Evolutionary conservation across 441 rosid species (phyloP), one percentile per base, ranked within the genome.

Genomic region (Gossypium laxum): DNA sequence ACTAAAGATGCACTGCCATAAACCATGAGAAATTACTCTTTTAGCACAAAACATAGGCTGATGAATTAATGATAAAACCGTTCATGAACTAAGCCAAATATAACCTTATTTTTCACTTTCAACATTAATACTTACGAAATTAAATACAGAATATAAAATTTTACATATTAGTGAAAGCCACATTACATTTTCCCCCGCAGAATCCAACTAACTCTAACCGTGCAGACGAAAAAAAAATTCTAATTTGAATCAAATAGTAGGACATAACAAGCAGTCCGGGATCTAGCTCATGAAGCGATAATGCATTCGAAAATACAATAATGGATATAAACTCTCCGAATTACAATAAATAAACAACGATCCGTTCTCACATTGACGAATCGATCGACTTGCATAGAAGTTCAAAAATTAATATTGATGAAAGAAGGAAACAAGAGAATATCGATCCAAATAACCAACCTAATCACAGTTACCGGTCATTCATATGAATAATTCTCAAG

Each of bases 301-400:
- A 52, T 22, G 45, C 59, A 55, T 62, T 28, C 54, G 18, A 10
- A 41, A 5, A 12, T 14, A 48, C 6, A 52, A 32, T 11, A 48
- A 45, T 34, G 43, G 43, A 56, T 67, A 21, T 17, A 65, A 57
- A 6, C 28, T 57, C 15, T 24, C 38, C 51, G 61, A 64, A 73
- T 38, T 17, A 64, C 21, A 21, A 0, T 1, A 32, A 67, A 7
- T 55, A 47, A 19, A 47, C 41, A 15, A 38, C n/a, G 47, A 79
- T 79, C 68, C 74, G 19, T 32, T 48, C 75, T 38, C 28, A 11
- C 73, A 43, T 67, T 7, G 65, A 72, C 22, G 6, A 28, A 74
- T 30, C 68, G 67, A 76, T 52, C 65, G 47, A 80, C 67, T 43
- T 21, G 74, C 57, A 75, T 74, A 5, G 75, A 18, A 60, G n/a